A percentile compares a stretch with the other conserved stretches of the same genome.
Conservation (phyloP, 2,329 filamentous ascomycete species). For the Aspergillus sp. region DNA sequence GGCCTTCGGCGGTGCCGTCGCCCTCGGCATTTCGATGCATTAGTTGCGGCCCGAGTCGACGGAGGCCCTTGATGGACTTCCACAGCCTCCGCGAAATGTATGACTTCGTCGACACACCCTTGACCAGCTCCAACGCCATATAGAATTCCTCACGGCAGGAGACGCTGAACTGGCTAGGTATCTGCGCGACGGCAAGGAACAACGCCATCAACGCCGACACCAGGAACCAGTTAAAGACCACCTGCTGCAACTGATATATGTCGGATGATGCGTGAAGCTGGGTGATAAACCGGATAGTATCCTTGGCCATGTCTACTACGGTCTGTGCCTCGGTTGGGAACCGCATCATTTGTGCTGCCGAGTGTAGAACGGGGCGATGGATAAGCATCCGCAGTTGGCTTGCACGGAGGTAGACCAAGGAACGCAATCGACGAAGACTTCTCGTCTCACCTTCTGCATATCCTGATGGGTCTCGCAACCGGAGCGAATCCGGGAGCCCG, state of each 20-base stretch:
- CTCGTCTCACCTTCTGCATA: slow-evolving; percentile 47
- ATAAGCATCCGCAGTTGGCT: slow-evolving; percentile 90
- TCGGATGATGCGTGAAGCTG: slow-evolving; percentile 61
- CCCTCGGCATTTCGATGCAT: slow-evolving; percentile 24
- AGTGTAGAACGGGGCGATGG: slow-evolving; percentile 82
- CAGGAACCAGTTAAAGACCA: slow-evolving; percentile 66
- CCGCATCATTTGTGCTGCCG: slow-evolving; percentile 68
- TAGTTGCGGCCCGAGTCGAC: slow-evolving; percentile 60
- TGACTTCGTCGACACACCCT: slow-evolving; percentile 59
- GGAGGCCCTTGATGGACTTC: slow-evolving; percentile 62
- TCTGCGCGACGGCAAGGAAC: slow-evolving; percentile 63
- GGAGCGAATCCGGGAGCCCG: slow-evolving; percentile 62
- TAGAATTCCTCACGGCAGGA: slow-evolving; percentile 64
- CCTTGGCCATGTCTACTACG: slow-evolving; percentile 63
- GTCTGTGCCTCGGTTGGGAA: slow-evolving; percentile 71
- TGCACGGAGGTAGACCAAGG: slow-evolving; percentile 80
- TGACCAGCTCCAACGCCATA: slow-evolving; percentile 63
- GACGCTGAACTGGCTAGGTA: slow-evolving; percentile 58
- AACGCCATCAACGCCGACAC: slow-evolving; percentile 62
- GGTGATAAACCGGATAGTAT: slow-evolving; percentile 61
- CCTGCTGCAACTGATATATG: slow-evolving; percentile 62
- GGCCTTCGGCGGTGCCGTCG: background rate
- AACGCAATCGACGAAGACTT: slow-evolving; percentile 69
- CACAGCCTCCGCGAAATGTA: slow-evolving; percentile 63
- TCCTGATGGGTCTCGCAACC: slow-evolving; percentile 58